These are phyloP conservation scores for Fusarium musae DNA, from an alignment of 2,329 filamentous ascomycete species.

Conservation along the genomic window DNA sequence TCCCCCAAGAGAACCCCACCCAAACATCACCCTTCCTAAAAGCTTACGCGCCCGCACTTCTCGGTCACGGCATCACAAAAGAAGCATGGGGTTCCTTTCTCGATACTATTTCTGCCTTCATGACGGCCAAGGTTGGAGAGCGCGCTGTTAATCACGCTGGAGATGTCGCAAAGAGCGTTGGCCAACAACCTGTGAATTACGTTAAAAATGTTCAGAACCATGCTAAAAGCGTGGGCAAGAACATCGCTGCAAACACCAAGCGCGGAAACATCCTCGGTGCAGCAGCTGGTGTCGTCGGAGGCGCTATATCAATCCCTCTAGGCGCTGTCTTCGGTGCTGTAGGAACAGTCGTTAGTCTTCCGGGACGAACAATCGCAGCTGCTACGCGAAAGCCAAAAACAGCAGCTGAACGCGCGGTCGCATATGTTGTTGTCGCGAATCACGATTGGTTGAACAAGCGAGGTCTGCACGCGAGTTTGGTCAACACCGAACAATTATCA, in stretches of 20 bases:
- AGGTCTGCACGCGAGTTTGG: conserved; percentile 51
- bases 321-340: conserved; percentile 51
- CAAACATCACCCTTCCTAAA: conserved; percentile 52
- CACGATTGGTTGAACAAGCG: conserved; percentile 55
- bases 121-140: conserved; percentile 57
- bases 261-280: conserved; percentile 55
- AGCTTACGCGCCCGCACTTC: conserved; percentile 53
- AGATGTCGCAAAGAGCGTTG: conserved; percentile 53
- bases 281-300: conserved; percentile 50
- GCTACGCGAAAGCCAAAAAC: conserved; percentile 53
- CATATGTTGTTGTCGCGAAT: conserved; percentile 56
- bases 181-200: conserved; percentile 50
- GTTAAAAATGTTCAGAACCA: conserved; percentile 52
- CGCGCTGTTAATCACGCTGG: conserved; percentile 56
- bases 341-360: conserved; percentile 50
- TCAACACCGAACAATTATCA: conserved; percentile 49
- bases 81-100: conserved; percentile 51
- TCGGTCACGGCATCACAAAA: conserved; percentile 51
- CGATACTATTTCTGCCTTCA: conserved; percentile 57
- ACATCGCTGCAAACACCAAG: conserved; percentile 51
- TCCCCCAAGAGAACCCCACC: conserved; percentile 52
- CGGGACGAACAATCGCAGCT: conserved; percentile 49
- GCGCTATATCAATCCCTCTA: conserved; percentile 53
- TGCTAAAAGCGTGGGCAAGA: conserved; percentile 51
- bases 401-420: conserved; percentile 53